Evolutionary conservation across 2,329 filamentous ascomycete species (phyloP), one percentile per base, ranked within the genome.

Genomic region (Trichoderma polysporum): DNA sequence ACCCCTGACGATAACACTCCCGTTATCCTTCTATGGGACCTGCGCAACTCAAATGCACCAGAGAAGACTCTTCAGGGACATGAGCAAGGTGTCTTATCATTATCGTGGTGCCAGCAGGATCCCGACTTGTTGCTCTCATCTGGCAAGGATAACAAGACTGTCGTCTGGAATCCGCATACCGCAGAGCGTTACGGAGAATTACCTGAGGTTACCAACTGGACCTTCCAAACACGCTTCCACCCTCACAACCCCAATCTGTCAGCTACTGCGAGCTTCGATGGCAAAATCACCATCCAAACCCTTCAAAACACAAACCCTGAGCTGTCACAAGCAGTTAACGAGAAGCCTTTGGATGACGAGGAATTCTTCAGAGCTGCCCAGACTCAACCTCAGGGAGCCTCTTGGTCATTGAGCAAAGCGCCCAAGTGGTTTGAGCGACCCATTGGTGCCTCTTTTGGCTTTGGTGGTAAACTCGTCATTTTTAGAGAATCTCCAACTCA

Each of bases 151-250:
- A 98, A 98, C 76, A 88, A 92, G 73, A 97, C 94, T 2, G 86
- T 99, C 68, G 89, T 95, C 69, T 99, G 96, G 95, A 98, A 98
- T 78, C 93, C 95, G 1, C 91, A 95, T 74, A 97, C 91, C 2
- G 94, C 94, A 62, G 88, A 95, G 76, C 85, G 87, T 13, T 91
- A 93, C 70, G 95, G 96, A 71, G 94, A 98, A 79, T 94, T 98
- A 75, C 94, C 94, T 4, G 93, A 97, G 74, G 94, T 97, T 63
- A 97, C 94, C n/a, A 99, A 98, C 79, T 99, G 95, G 94, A 97
- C 94, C 6, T 99, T 99, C 83, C 90, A 94, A 76, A 97, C 95
- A 5, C 88, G 90, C 69, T 98, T 96, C 86, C 94, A 97, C 77
- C 95, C 95, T 33, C 89, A 92, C 72, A 97, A 99, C 78, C 94